A percentile compares a stretch with the other conserved stretches of the same genome.
Evolutionary conservation across 495 filamentous ascomycete species (phyloP).

Genomic region (Tricharina praecox): DNA sequence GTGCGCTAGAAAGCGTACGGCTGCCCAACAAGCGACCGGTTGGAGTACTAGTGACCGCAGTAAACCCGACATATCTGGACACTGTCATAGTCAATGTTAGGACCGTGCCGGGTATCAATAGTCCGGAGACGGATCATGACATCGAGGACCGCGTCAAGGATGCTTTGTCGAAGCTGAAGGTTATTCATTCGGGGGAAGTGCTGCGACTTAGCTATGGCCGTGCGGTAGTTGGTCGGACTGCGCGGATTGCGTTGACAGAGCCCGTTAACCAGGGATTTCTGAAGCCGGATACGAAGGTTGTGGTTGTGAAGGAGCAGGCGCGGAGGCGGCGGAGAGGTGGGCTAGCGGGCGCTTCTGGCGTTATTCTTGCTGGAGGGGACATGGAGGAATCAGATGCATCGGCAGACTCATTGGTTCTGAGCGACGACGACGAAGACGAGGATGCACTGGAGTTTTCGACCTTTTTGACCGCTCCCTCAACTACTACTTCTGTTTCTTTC

Average conservation of each 20-base stretch:
- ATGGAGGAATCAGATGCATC: conserved; percentile 5
- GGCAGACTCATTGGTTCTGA: not conserved
- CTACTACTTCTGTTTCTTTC: conserved; percentile 48
- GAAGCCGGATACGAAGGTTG: conserved; percentile 46
- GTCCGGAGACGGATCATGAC: conserved; percentile 51
- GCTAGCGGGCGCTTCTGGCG: conserved; percentile 22
- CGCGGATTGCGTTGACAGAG: conserved; percentile 54
- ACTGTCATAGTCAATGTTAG: conserved; percentile 58
- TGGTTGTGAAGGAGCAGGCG: conserved; percentile 40
- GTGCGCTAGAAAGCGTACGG: conserved; percentile 46
- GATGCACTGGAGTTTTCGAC: conserved; percentile 58
- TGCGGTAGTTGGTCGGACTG: conserved; percentile 58
- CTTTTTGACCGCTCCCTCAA: conserved; percentile 46
- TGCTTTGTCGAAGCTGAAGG: conserved; percentile 59
- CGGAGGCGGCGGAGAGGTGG: conserved; percentile 29
- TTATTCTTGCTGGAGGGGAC: conserved; percentile 39
- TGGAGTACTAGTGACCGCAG: conserved; percentile 68
- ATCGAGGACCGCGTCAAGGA: conserved; percentile 51
- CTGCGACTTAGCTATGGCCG: conserved; percentile 78
- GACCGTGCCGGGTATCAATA: conserved; percentile 9
- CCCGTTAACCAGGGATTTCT: conserved; percentile 73
- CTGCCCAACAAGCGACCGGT: conserved; percentile 44
- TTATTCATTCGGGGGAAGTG: conserved; percentile 71
- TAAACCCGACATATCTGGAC: conserved; percentile 60
- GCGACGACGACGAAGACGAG: conserved; percentile 39